Evolutionary conservation across 257 asterid species (phyloP).

Genomic region (Ilex asprella): DNA sequence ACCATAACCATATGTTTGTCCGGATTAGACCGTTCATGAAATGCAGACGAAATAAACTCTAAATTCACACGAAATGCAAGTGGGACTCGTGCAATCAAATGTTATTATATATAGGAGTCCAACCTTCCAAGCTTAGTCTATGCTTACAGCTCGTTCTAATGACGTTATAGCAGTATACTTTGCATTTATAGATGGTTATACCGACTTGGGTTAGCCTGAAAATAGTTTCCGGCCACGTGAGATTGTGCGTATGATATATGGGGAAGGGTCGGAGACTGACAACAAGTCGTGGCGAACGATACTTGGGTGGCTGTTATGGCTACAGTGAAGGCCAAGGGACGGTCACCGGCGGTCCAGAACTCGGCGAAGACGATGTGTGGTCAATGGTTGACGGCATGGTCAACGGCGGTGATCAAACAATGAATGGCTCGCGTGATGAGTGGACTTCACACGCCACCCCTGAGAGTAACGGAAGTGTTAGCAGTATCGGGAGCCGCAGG

Average conservation of each 20-base stretch:
- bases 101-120: slow-evolving; percentile 54
- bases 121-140: slow-evolving; percentile 18
- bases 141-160: slow-evolving; percentile 12
- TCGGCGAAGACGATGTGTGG: background rate
- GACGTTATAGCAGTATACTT: slow-evolving; percentile 14
- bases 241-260: background rate
- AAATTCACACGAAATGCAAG: slow-evolving; percentile 52
- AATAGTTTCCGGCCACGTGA: slow-evolving; percentile 29
- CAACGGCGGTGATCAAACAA: background rate
- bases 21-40: slow-evolving; percentile 21
- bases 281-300: background rate
- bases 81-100: slow-evolving; percentile 17
- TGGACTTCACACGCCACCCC: background rate
- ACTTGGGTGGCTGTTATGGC: background rate
- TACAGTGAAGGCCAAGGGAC: background rate
- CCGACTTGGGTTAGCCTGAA: slow-evolving; percentile 31
- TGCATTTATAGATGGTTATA: background rate
- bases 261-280: background rate
- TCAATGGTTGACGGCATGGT: background rate
- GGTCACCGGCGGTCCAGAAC: background rate
- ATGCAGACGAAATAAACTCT: slow-evolving; percentile 68
- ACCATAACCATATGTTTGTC: slow-evolving; percentile 28
- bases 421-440: background rate
- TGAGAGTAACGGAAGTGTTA: background rate
- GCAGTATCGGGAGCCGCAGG: background rate